Base-by-base conservation (phyloP, 257 asterid genomes). In the Echites panduratus region DNA sequence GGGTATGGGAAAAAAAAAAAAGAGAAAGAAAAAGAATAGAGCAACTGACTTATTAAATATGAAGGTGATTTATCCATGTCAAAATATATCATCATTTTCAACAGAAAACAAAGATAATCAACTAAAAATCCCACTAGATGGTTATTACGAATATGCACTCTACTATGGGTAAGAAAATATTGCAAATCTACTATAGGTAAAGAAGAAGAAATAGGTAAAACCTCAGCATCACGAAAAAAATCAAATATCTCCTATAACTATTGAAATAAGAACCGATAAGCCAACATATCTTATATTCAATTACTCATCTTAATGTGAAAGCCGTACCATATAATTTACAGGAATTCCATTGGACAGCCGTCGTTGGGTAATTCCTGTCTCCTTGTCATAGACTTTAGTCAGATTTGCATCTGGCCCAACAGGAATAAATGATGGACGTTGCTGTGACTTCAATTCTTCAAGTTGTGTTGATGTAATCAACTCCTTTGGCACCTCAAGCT, bases 261-360 rank as follows among this genome's bases (percentile, higher is more conserved):
- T 59, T 48, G 26, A 26, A 32, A 47, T 20, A 10, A 13, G 47
- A 53, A 26, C 19, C 22, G 4, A 7, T 22, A 69, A 20, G 41
- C 27, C 64, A 68, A 22, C 53, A 69, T 10, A 7, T 48, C 38
- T 48, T 7, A 5, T 1, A 29, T 38, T 32, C 68, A 62, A 32
- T 35, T 47, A 44, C 12, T 54, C 38, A 49, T 26, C 35, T 59
- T 27, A 22, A 65, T 27, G 8, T 41, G 47, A 73, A 66, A 53
- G 53, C 19, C 54, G 43, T 77, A 92, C 99, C 96, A 84, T 89
- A 89, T 90, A 95, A 82, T 95, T 95, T 48, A 92, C 88, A 77
- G 98, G 96, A 83, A 95, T 90, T 78, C 99, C 99, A 84, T 95
- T 95, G 47, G 99, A 95, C 85, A 95, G 99, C 74, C 90, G 86